phyloP scores from a whole-genome alignment of 2,329 filamentous ascomycete genomes.

The Phyllosticta citribraziliensis region DNA sequence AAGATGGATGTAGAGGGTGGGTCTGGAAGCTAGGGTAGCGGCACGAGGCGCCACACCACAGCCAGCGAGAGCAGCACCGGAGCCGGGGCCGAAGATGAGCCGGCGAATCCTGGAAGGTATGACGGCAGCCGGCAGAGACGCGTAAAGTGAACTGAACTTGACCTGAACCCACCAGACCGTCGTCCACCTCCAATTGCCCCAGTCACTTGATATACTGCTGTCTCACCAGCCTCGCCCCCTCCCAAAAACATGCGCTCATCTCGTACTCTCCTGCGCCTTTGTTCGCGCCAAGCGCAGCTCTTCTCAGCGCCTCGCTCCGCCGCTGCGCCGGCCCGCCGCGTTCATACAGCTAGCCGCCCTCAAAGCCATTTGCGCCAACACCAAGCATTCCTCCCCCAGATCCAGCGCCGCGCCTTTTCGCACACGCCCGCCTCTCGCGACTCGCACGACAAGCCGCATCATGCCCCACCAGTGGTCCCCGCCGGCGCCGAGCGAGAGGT shows the following conservation, averaged over 20 bases:
- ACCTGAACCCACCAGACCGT: no score
- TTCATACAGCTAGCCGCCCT: conserved; percentile 12
- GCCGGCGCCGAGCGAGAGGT: conserved; percentile 41
- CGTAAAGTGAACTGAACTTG: neutral
- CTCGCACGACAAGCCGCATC: conserved; percentile 19
- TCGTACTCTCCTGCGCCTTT: conserved; percentile 17
- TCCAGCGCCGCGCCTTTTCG: conserved; percentile 13
- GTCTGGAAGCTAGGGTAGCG: neutral
- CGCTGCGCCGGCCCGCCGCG: conserved; percentile 4
- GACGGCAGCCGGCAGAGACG: neutral
- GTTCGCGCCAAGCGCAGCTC: conserved; percentile 14
- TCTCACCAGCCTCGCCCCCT: neutral
- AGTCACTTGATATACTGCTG: neutral
- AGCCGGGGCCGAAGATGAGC: neutral
- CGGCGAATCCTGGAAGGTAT: neutral
- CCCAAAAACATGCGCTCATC: conserved; percentile 18
- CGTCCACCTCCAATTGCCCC: neutral
- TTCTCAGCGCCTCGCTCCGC: conserved; percentile 9
- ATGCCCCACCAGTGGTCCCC: conserved; percentile 14
- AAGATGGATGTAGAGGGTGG: neutral
- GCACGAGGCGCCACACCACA: no score
- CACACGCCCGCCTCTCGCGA: conserved; percentile 22
- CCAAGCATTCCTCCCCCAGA: conserved; percentile 3
- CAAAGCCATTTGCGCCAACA: conserved; percentile 15
- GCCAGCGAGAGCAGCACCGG: no score